Evolutionary conservation across 495 filamentous ascomycete genomes (phyloP).

Genomic region (Xylaria cubensis): DNA sequence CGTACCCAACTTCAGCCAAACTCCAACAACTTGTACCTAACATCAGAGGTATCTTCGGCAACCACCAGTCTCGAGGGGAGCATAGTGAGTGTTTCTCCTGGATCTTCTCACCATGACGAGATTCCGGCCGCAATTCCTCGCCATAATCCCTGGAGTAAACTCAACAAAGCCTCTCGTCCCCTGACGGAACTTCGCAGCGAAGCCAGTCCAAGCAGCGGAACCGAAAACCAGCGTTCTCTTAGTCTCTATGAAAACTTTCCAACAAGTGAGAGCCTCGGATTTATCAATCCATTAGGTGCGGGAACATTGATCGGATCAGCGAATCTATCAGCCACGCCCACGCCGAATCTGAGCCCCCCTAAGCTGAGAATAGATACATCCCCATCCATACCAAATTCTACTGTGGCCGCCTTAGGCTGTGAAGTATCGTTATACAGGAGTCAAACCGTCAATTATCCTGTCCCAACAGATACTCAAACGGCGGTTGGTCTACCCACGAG

Average conservation of each 20-base stretch:
- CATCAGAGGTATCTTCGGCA: background rate
- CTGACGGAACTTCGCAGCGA: background rate
- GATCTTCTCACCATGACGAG: background rate
- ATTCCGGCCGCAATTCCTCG: background rate
- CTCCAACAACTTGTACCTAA: background rate
- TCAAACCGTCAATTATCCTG: background rate
- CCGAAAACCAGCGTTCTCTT: background rate
- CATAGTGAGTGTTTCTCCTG: background rate
- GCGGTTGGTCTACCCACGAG: background rate
- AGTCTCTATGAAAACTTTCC: background rate
- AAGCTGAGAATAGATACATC: background rate
- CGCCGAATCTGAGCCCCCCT: background rate
- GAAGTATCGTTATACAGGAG: background rate
- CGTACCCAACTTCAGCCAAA: background rate
- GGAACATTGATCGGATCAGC: background rate
- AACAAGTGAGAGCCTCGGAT: background rate
- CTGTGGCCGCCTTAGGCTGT: background rate
- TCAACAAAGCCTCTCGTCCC: background rate
- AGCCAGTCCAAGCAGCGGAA: background rate
- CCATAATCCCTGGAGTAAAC: background rate
- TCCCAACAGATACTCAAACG: background rate
- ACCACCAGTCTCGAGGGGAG: background rate
- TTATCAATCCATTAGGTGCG: background rate
- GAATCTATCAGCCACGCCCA: background rate
- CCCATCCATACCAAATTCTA: background rate